Evolutionary conservation across 257 asterid genomes (phyloP), one percentile per base, ranked within the genome.

Genomic region (Cynanchum wilfordii): DNA sequence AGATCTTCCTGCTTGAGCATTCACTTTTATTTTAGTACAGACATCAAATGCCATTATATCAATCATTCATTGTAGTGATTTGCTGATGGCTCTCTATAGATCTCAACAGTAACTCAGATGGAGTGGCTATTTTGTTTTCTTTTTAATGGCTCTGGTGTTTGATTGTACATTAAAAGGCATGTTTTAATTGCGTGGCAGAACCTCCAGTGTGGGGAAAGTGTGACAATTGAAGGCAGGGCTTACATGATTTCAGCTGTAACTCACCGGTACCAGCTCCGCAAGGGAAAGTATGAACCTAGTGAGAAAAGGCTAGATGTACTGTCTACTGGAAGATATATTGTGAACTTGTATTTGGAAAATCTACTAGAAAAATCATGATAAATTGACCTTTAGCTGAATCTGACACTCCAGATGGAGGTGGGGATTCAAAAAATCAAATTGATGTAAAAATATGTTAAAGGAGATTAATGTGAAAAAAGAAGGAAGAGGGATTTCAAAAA

Each of bases 241-340:
- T 94, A 91, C 72, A 91, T 86, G 13, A 84, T 94, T 65, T 94
- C 98, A 55, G 81, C 96, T 49, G 97, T 93, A 75, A 91, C 97
- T 60, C 93, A 91, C 78, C 91, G 96, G 57, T 94, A 91, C 82
- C 93, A 93, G 86, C 96, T 94, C 70, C 84, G 98, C 24, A 94
- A 85, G 86, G 98, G 98, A 68, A 94, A 91, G 77, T 93, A 91
- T 57, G 97, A 93, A 70, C 96, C 96, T 50, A 87, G 90, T 7
- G 98, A 94, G 87, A 91, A 87, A 79, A 83, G 94, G 75, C 96
- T 94, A 38, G 98, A 94, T 81, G 97, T 94, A 59, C 77, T 88
- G 73, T 91, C 98, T 13, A 86, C 95, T 4, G 96, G 96, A 75
- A 88, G 98, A 82, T 89, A 94, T 86, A 87, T 93, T 40, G 69